Conservation (phyloP, 306 rosid species). For the Notholithocarpus densiflorus region DNA sequence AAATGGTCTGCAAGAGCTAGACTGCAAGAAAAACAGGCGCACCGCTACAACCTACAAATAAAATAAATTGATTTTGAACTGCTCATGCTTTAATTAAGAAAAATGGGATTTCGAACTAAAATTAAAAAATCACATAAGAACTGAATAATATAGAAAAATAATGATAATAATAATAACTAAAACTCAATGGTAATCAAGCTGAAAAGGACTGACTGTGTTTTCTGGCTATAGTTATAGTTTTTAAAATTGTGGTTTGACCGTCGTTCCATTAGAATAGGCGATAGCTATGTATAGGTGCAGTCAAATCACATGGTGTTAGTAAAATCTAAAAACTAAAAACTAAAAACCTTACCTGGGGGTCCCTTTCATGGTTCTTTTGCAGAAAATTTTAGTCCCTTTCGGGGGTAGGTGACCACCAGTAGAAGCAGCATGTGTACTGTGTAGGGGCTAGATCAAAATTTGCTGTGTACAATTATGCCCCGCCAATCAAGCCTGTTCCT, state of each 20-base stretch:
- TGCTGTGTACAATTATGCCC: neutral
- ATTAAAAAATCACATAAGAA: no score
- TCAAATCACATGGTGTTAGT: neutral
- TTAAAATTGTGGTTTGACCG: neutral
- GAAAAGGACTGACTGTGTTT: neutral
- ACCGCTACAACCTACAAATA: neutral
- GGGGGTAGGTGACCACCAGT: neutral
- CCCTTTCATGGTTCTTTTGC: neutral
- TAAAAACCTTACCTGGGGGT: neutral
- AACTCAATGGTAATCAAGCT: no score
- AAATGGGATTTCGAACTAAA: no score
- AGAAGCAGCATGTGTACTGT: neutral
- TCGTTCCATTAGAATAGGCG: neutral
- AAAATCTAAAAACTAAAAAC: no score
- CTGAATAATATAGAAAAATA: no score
- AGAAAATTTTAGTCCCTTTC: no score
- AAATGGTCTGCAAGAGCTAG: conserved; percentile 6
- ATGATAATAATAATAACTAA: neutral
- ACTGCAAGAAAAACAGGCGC: no score
- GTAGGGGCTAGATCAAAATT: neutral
- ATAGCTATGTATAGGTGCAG: neutral
- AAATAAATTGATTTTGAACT: neutral
- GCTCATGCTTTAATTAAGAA: neutral
- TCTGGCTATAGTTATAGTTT: neutral
- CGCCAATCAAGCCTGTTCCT: neutral